Conservation (phyloP, 2,329 filamentous ascomycete genomes). For the Xylaria sp. region DNA sequence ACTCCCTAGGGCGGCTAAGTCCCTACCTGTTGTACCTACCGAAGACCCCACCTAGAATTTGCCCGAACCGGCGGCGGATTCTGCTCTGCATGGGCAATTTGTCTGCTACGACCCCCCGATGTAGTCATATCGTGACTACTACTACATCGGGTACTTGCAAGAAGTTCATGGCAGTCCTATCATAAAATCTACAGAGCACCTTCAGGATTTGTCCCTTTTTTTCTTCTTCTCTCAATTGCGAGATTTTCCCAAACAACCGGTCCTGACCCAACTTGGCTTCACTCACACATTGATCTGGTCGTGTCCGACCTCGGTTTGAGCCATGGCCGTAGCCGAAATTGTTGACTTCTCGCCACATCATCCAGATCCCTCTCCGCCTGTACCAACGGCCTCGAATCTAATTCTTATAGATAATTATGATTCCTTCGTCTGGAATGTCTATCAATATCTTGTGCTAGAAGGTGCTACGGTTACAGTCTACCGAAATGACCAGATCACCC, state of each 20-base stretch:
- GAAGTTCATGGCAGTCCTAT: background rate
- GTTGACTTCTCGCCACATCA: constrained; percentile 88
- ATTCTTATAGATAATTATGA: constrained; percentile 99
- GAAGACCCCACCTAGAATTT: constrained; percentile 17
- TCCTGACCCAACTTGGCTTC: background rate
- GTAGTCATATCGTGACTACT: background rate
- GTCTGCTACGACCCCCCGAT: constrained; percentile 12
- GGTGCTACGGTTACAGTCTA: constrained; percentile 88
- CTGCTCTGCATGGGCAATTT: constrained; percentile 4
- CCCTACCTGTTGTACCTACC: too few relatives aligned
- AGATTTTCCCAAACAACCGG: background rate
- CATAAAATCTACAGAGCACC: background rate
- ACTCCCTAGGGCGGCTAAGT: constrained; percentile 1
- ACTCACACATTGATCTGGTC: background rate
- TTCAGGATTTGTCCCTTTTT: background rate
- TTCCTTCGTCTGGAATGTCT: constrained; percentile 99
- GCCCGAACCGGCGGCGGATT: constrained; percentile 22
- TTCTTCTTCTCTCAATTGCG: background rate
- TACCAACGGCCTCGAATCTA: constrained; percentile 85
- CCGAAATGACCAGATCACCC: constrained; percentile 87
- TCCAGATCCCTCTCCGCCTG: constrained; percentile 72
- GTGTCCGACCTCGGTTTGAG: constrained; percentile 11
- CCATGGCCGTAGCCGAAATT: constrained; percentile 57
- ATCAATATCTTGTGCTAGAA: constrained; percentile 97
- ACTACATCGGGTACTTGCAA: too few relatives aligned